Conservation (phyloP, 1,139 yeast species). For the Blastobotrys malaysiensis region DNA sequence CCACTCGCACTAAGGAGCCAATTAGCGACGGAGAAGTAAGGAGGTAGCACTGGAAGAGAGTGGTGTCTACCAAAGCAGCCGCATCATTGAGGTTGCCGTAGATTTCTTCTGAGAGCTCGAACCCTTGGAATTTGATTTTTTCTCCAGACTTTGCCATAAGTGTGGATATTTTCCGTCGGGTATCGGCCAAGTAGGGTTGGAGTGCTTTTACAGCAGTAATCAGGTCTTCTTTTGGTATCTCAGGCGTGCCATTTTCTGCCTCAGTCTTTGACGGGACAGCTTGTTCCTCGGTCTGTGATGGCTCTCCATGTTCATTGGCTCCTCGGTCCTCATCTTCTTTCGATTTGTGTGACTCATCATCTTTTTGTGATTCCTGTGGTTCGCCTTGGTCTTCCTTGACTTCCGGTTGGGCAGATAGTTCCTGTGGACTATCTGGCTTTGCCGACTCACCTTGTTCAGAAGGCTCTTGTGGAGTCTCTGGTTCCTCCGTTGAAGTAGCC, state of each 20-base stretch:
- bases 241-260: slow-evolving; percentile 2
- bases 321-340: not conserved
- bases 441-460: too few relatives aligned
- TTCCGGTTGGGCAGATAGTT: not conserved
- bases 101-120: slow-evolving; percentile 25
- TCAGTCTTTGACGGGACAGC: not conserved
- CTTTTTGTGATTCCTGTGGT: not conserved
- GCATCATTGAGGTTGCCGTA: slow-evolving; percentile 35
- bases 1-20: slow-evolving; percentile 75
- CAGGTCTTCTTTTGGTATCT: slow-evolving; percentile 21
- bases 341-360: not conserved
- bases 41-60: slow-evolving; percentile 70
- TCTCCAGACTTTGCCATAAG: slow-evolving; percentile 20
- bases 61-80: slow-evolving; percentile 64
- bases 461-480: too few relatives aligned
- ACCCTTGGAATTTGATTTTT: slow-evolving; percentile 25
- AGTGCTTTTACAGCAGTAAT: slow-evolving; percentile 45
- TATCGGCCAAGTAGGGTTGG: slow-evolving; percentile 50
- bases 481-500: too few relatives aligned
- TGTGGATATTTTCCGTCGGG: slow-evolving; percentile 41
- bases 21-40: slow-evolving; percentile 63
- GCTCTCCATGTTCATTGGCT: not conserved
- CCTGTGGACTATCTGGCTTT: too few relatives aligned
- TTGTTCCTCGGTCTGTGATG: too few relatives aligned
- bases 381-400: not conserved